Evolutionary conservation across 768 basidiomycete genomes (phyloP).

Genomic region (Pleurotus salmoneostramineus): DNA sequence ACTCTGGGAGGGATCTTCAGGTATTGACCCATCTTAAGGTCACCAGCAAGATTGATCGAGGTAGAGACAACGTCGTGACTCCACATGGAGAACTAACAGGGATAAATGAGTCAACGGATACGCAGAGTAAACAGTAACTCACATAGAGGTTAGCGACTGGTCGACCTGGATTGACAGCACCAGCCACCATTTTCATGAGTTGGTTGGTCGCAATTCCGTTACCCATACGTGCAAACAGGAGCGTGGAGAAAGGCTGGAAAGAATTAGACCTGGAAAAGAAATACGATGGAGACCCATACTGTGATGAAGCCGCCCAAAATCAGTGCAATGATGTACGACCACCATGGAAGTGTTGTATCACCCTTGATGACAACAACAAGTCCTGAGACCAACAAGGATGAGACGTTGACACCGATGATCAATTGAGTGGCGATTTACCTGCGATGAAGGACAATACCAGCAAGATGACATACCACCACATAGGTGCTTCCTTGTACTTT

Average conservation of each 20-base stretch:
- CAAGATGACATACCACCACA: conserved; percentile 56
- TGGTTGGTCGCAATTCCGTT: conserved; percentile 58
- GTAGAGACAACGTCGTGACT: conserved; percentile 57
- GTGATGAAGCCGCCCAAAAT: conserved; percentile 43
- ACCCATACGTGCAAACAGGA: conserved; percentile 57
- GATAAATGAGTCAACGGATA: neutral
- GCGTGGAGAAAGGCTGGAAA: conserved; percentile 47
- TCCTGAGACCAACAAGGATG: conserved; percentile 24
- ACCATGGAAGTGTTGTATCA: conserved; percentile 59
- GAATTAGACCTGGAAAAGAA: neutral
- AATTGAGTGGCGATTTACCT: conserved; percentile 27
- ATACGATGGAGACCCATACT: conserved; percentile 15
- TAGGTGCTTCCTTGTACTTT: conserved; percentile 57
- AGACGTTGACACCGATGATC: neutral
- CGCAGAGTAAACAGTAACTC: conserved; percentile 9
- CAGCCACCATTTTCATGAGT: conserved; percentile 64
- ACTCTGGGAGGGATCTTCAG: conserved; percentile 64
- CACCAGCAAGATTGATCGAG: conserved; percentile 48
- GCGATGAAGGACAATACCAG: conserved; percentile 50
- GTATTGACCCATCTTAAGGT: conserved; percentile 73
- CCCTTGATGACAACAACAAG: conserved; percentile 55
- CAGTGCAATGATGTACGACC: conserved; percentile 57
- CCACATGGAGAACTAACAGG: conserved; percentile 59
- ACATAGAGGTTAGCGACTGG: conserved; percentile 72
- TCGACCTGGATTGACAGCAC: conserved; percentile 55